Conservation (phyloP, 108 stramenopile species). For the Stephanodiscus triporus region DNA sequence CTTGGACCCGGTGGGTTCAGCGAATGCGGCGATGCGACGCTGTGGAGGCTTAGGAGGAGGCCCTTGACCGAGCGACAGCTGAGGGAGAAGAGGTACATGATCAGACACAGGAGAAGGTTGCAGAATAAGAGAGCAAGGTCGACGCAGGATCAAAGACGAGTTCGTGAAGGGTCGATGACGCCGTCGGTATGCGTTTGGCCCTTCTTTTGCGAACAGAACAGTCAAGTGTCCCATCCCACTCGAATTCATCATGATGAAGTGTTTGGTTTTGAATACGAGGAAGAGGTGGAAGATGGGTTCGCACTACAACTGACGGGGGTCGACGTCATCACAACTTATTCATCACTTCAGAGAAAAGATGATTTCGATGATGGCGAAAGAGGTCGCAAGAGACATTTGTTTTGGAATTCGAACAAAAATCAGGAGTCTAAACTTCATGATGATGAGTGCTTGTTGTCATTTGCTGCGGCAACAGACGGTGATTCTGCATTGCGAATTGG, state of each 20-base stretch:
- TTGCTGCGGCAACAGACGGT: slow-evolving; percentile 4
- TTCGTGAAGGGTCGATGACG: not conserved
- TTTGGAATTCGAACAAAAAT: slow-evolving; percentile 16
- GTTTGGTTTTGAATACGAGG: slow-evolving; percentile 22
- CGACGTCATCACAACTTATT: slow-evolving; percentile 21
- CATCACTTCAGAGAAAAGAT: slow-evolving; percentile 3
- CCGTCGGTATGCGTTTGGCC: slow-evolving; percentile 45
- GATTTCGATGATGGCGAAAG: not conserved
- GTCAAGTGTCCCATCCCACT: slow-evolving; percentile 14
- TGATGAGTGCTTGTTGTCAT: slow-evolving; percentile 39
- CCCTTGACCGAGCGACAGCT: slow-evolving; percentile 31
- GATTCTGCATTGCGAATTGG: slow-evolving; percentile 45
- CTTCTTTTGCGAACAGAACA: slow-evolving; percentile 40
- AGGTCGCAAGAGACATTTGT: slow-evolving; percentile 8
- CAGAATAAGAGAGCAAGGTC: slow-evolving; percentile 14
- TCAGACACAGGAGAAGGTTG: slow-evolving; percentile 10
- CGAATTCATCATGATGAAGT: slow-evolving; percentile 13
- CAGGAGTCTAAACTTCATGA: not conserved
- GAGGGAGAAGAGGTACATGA: slow-evolving; percentile 20
- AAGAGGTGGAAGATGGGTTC: slow-evolving; percentile 27
- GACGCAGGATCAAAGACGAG: not conserved
- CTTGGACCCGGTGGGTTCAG: slow-evolving; percentile 69
- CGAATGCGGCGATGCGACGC: slow-evolving; percentile 83
- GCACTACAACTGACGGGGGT: slow-evolving; percentile 37
- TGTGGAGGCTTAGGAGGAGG: slow-evolving; percentile 60